Evolutionary conservation across 176 grass and related monocot genomes (phyloP), one percentile per base, ranked within the genome.

Genomic region (Paspalum notatum): DNA sequence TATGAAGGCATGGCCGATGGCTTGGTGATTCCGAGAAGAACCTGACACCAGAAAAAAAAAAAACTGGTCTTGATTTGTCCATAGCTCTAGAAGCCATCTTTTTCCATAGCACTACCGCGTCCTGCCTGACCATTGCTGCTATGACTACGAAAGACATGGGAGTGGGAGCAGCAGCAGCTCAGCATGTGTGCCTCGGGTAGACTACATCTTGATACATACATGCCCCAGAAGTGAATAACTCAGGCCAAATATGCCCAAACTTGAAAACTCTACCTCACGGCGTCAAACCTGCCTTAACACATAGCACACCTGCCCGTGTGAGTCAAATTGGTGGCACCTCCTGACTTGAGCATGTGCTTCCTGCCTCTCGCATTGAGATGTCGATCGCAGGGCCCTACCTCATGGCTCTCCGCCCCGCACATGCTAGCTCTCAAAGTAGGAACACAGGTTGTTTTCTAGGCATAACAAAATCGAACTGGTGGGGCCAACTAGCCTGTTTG

Each of bases 281-380:
- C 48, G 67, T 6, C 21, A 37, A 70, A 41, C 14, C 20, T 58
- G 56, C 12, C 1, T 58, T 9, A 46, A 9, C 8, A 9, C 44
- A 6, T 46, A 9, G 9, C 59, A 13, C 12, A 40, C 40, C 62
- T 68, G 18, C 15, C n/a, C 7, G 8, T 75, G 62, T 25, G 74
- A 22, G 53, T 50, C 27, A 47, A 75, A 66, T 15, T 74, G 24
- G 55, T 21, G 18, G 13, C 41, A 40, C 59, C 62, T 26, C 27
- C 74, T 21, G 65, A 55, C 22, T 84, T 76, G 3, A 16, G 63
- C 82, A 58, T 72, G 68, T 77, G 74, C 74, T 16, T 39, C 56
- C 56, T 59, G 10, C 21, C 56, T 59, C n/a, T 59, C 21, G 9
- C 7, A 9, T 53, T 8, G 17, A 58, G 49, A 75, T 55, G 66